A percentile compares a stretch with the other conserved stretches of the same genome.
These are phyloP conservation scores for Hypoxylon subgilvum DNA, from an alignment of 495 filamentous ascomycete genomes.

Conservation along the genomic window DNA sequence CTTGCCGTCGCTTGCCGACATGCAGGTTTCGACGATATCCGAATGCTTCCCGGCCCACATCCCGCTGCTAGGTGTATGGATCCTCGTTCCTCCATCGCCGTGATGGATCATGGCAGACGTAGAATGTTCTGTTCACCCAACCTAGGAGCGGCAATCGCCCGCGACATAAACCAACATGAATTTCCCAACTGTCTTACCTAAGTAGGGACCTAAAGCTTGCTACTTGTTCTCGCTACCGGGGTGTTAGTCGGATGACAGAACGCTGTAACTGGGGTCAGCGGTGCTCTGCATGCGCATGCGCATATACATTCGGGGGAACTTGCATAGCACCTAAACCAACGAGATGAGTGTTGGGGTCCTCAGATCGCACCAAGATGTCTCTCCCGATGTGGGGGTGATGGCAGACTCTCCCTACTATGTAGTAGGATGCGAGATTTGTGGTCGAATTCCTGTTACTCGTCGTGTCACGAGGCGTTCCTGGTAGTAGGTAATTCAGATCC, in stretches of 20 bases:
- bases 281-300: constrained; percentile 27
- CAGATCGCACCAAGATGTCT: constrained; percentile 17
- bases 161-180: no score
- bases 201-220: background rate
- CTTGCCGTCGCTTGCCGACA: constrained; percentile 28
- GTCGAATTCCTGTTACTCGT: constrained; percentile 13
- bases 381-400: constrained; percentile 27
- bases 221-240: no score
- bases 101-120: no score
- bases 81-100: no score
- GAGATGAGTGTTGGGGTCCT: background rate
- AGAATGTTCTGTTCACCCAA: no score
- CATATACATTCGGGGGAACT: constrained; percentile 24
- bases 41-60: constrained; percentile 6
- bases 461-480: constrained; percentile 21
- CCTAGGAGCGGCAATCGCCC: no score
- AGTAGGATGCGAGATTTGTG: constrained; percentile 22
- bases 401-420: constrained; percentile 6
- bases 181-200: background rate
- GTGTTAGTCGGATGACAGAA: background rate
- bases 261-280: constrained; percentile 11
- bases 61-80: background rate
- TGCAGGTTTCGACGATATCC: constrained; percentile 27
- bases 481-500: constrained; percentile 25
- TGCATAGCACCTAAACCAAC: constrained; percentile 14